A percentile compares a stretch with the other conserved stretches of the same genome.
Conservation (phyloP, 2,329 filamentous ascomycete genomes). For the Fusarium armeniacum region DNA sequence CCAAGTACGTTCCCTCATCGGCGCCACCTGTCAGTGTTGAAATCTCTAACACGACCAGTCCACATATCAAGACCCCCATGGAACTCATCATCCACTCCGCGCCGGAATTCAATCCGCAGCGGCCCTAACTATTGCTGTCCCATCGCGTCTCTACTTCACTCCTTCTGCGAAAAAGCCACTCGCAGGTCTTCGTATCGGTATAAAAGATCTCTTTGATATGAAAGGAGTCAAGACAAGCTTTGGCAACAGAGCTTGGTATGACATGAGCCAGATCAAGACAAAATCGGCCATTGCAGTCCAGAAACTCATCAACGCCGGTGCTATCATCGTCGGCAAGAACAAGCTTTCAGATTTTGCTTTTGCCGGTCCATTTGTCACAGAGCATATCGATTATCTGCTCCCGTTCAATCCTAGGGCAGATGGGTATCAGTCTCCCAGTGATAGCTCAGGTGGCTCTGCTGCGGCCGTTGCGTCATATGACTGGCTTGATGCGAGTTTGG, state of each 20-base stretch:
- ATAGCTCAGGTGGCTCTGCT: constrained; percentile 60
- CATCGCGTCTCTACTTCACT: constrained; percentile 5
- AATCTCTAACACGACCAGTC: constrained; percentile 10
- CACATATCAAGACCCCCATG: constrained; percentile 25
- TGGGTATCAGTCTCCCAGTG: constrained; percentile 61
- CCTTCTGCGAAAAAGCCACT: not conserved
- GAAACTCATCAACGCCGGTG: constrained; percentile 31
- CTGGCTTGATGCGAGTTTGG: constrained; percentile 57
- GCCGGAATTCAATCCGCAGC: constrained; percentile 17
- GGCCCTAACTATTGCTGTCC: constrained; percentile 23
- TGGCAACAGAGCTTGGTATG: constrained; percentile 16
- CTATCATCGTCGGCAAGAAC: constrained; percentile 28
- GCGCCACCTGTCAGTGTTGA: not conserved
- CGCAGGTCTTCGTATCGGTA: constrained; percentile 8
- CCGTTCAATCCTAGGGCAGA: constrained; percentile 64
- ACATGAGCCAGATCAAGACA: not conserved
- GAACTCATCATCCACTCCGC: constrained; percentile 27
- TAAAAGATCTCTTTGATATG: constrained; percentile 34
- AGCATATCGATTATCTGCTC: constrained; percentile 55
- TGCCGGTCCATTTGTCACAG: constrained; percentile 3
- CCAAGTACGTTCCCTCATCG: not conserved
- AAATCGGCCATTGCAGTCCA: constrained; percentile 15
- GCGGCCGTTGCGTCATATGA: constrained; percentile 58
- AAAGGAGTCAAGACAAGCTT: constrained; percentile 33
- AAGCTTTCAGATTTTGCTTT: constrained; percentile 38